Base-by-base conservation (phyloP, 495 filamentous ascomycete species). In the Pyrenopolyporus hunteri region DNA sequence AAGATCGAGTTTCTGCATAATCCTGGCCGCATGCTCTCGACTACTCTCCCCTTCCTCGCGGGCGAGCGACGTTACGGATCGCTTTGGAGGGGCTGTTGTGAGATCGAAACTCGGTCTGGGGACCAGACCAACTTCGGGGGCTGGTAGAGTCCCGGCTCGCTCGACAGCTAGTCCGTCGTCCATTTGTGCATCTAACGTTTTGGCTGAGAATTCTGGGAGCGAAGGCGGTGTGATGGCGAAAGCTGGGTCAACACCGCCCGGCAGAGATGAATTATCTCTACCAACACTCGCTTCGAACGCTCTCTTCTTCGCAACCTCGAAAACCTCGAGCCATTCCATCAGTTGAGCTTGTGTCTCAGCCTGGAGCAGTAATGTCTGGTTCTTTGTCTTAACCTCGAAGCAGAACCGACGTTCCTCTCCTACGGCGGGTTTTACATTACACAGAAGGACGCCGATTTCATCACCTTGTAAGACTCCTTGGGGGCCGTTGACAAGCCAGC, bases 371-470 rank as follows among this genome's bases (percentile, higher is more conserved):
- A 97, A 86, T 42, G 85, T 92, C 65, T 87, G 89, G 66, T 93
- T 95, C 71, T 97, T 98, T 10, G 94, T 98, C 80, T 97, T 98
- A 64, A 98, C 92, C 74, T 98, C 95, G 68, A 98, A 98, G 70
- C 95, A 97, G 72, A 97, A 98, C 23, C 95, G 82, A 29, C 94
- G 85, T 63, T 98, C 94, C 70, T 98, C 94, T 64, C 92, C 87
- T 33, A 93, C 88, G 2, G 93, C 93, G 6, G 91, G 90, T 57
- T 93, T 89, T 46, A 93, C 88, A 67, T 88, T 95, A 69, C 94
- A 98, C 25, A 98, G 86, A 22, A 98, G 74, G 6, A 98, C 94
- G 16, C 94, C 94, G 59, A 96, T 96, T 73, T 93, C 90, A 63
- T 98, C 95, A 43, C 91, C 95, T 72, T 97, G 93, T 68, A 97